A percentile compares a stretch with the other conserved stretches of the same genome.
Evolutionary conservation across 352 stramenopile genomes (phyloP).

Genomic region (Globisporangium megalacanthum): DNA sequence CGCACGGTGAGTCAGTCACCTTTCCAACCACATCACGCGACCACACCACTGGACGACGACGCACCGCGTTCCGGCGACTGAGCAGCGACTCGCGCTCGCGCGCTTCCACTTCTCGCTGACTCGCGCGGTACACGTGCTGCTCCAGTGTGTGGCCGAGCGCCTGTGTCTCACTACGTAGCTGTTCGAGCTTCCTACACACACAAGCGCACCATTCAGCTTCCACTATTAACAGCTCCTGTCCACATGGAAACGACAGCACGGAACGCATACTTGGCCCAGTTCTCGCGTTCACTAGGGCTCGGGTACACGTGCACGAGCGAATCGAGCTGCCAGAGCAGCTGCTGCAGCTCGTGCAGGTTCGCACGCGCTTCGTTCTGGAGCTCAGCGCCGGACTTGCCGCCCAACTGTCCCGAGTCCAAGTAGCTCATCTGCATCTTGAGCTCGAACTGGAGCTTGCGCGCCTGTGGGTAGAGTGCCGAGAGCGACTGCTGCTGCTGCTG

Average conservation of each 20-base stretch:
- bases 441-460: constrained; percentile 82
- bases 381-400: constrained; percentile 46
- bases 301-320: constrained; percentile 64
- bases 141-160: constrained; percentile 61
- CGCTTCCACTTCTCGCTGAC: constrained; percentile 55
- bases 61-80: constrained; percentile 48
- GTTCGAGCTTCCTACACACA: constrained; percentile 48
- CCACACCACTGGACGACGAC: not conserved
- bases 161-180: constrained; percentile 69
- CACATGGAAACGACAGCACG: not conserved
- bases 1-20: too few relatives aligned
- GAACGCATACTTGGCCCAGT: constrained; percentile 56
- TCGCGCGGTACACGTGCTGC: constrained; percentile 72
- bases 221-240: not conserved
- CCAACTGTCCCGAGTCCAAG: constrained; percentile 54
- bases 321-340: constrained; percentile 78
- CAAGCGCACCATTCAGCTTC: not conserved
- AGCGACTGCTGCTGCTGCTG: constrained; percentile 34
- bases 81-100: constrained; percentile 74
- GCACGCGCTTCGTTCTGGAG: constrained; percentile 59
- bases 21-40: not conserved
- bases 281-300: constrained; percentile 50
- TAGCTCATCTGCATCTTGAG: constrained; percentile 89
- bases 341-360: constrained; percentile 68
- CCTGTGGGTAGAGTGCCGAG: constrained; percentile 72